Percentiles rank a stretch among this genome's conserved stretches.
These are phyloP conservation scores for Microdochium nivale DNA, from an alignment of 2,329 filamentous ascomycete species.

Conservation along the genomic window DNA sequence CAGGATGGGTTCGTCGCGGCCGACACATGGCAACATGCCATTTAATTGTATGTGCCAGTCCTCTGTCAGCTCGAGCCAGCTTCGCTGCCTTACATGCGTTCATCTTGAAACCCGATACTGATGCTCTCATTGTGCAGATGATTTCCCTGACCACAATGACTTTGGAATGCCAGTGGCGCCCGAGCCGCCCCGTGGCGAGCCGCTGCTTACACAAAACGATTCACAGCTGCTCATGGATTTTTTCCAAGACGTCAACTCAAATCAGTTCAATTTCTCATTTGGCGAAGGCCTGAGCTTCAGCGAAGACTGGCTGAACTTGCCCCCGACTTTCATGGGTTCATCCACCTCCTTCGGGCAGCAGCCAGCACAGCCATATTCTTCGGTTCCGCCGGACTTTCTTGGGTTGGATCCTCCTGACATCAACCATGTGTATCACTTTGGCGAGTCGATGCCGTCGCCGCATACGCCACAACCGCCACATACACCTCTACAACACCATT, in stretches of 20 bases:
- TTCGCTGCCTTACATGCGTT: constrained; percentile 6
- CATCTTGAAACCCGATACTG: constrained; percentile 8
- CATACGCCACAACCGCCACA: constrained; percentile 13
- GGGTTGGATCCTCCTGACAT: constrained; percentile 8
- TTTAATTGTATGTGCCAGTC: constrained; percentile 55
- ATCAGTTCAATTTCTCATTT: constrained; percentile 41
- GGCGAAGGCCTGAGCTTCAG: constrained; percentile 41
- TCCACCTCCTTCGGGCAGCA: constrained; percentile 54
- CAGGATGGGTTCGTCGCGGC: constrained; percentile 52
- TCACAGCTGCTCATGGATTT: constrained; percentile 49
- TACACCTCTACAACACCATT: constrained; percentile 10
- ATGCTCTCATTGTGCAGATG: constrained; percentile 31
- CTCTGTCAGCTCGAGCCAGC: constrained; percentile 3
- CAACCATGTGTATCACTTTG: constrained; percentile 17
- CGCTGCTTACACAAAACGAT: constrained; percentile 56
- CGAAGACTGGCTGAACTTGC: constrained; percentile 48
- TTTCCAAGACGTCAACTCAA: constrained; percentile 44
- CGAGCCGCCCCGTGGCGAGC: constrained; percentile 54
- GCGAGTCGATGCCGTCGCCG: constrained; percentile 17
- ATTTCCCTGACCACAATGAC: constrained; percentile 31
- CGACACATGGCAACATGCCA: constrained; percentile 45
- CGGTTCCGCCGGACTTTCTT: constrained; percentile 16
- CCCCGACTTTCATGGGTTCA: constrained; percentile 57
- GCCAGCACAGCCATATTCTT: constrained; percentile 19
- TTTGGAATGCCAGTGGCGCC: constrained; percentile 37